Conservation (phyloP, 805 yeast genomes). For the Yarrowia sp. region DNA sequence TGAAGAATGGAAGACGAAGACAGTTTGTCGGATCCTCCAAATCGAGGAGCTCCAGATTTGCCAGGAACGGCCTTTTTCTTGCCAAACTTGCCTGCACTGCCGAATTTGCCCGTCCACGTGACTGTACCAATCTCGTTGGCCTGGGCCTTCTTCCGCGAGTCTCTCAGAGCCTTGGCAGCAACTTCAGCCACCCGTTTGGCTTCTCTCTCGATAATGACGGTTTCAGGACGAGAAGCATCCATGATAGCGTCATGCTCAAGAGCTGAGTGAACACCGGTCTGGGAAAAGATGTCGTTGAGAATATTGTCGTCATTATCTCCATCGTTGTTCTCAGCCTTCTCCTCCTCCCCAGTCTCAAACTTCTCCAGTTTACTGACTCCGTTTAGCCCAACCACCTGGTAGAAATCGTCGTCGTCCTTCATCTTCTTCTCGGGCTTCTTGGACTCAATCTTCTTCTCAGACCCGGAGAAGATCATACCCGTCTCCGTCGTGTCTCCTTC, state of each 20-base stretch:
- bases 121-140: slow-evolving; percentile 73
- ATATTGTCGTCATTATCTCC: slow-evolving; percentile 47
- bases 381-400: slow-evolving; percentile 63
- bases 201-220: slow-evolving; percentile 64
- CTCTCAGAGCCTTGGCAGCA: slow-evolving; percentile 64
- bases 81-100: slow-evolving; percentile 66
- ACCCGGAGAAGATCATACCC: slow-evolving; percentile 10
- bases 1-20: slow-evolving; percentile 3
- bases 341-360: slow-evolving; percentile 58
- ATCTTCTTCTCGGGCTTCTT: slow-evolving; percentile 40
- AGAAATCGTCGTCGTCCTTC: slow-evolving; percentile 66
- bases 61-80: background rate
- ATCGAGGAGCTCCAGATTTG: background rate
- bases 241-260: slow-evolving; percentile 81
- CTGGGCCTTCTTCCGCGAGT: slow-evolving; percentile 63
- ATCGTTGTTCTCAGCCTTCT: slow-evolving; percentile 21
- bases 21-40: background rate
- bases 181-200: slow-evolving; percentile 66
- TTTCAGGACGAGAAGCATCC: slow-evolving; percentile 61
- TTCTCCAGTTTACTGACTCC: slow-evolving; percentile 80
- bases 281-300: slow-evolving; percentile 77
- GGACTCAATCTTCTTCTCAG: slow-evolving; percentile 49
- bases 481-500: slow-evolving; percentile 49
- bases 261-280: slow-evolving; percentile 74
- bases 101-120: slow-evolving; percentile 96